Evolutionary conservation across 345 rosid genomes (phyloP).

Genomic region (Luvunga scandens): DNA sequence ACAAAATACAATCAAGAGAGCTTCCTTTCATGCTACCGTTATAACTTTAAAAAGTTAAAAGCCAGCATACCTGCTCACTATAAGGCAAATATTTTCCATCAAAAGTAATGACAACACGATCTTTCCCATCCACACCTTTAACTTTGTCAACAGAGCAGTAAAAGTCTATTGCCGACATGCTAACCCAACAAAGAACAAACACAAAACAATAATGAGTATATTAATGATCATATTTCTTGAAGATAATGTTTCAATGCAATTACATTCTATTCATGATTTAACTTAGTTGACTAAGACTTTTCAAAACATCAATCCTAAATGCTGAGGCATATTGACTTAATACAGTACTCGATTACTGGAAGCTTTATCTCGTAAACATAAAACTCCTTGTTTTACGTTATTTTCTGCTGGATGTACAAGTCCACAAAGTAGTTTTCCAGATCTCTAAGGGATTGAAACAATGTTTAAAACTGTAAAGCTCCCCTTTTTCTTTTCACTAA

Average conservation of each 20-base stretch:
- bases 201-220: not conserved
- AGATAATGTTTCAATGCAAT: not conserved
- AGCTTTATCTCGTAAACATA: not conserved
- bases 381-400: not conserved
- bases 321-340: constrained; percentile 2
- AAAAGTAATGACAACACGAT: constrained; percentile 73
- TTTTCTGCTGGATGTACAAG: not conserved
- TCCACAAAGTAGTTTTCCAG: not conserved
- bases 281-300: not conserved
- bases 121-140: constrained; percentile 80
- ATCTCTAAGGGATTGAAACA: not conserved
- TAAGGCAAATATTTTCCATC: constrained; percentile 86
- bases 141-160: constrained; percentile 92
- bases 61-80: constrained; percentile 68
- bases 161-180: constrained; percentile 96
- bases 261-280: not conserved
- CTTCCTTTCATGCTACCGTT: not conserved
- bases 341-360: not conserved
- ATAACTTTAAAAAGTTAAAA: not conserved
- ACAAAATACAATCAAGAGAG: not conserved
- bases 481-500: not conserved
- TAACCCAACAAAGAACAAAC: constrained; percentile 24
- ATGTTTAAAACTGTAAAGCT: not conserved
- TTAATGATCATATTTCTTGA: not conserved
- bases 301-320: not conserved